Evolutionary conservation across 805 yeast species (phyloP), one percentile per base, ranked within the genome.

Genomic region (Yarrowia sp.): DNA sequence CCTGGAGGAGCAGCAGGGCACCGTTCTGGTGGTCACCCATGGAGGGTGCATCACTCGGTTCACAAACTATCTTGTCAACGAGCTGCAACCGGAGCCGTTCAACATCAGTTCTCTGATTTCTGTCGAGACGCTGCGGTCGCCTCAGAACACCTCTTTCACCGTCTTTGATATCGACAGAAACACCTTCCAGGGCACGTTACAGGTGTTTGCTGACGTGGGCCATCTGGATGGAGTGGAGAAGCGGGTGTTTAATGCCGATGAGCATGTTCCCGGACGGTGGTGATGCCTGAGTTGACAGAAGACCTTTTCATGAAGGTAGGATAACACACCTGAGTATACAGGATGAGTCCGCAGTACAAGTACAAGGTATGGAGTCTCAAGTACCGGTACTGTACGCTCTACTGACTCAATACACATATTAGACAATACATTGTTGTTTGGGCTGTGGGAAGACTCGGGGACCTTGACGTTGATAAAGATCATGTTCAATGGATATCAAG

Each of bases 31-130:
- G 20, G 85, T 91, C 68, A 85, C 92, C 14, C 97, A 91, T 75
- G 97, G 97, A 20, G 96, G 96, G 9, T 89, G 89, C 1, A 87
- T 91, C 17, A 84, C 91, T 55, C 83, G 86, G 36, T 81, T 87
- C 43, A 74, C 85, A 46, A 83, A 83, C 69, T 81, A 86, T 74
- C 77, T 89, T 50, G 77, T 85, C 60, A 72, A 76, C 6, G 81
- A 79, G 44, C 19, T 43, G 52, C 44, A 14, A 24, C 38, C 63
- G 4, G 72, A 73, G 36, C 73, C 75, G 13, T 85, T 79, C 70
- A 70, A 70, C 2, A 79, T 85, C 64, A 77, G 76, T 4, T 76
- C 78, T 3, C 79, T 78, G 1, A 76, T 85, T 63, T 74, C 77
- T 0, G 77, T 77, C 5, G 80, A 77, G 0, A 81, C 79, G 60